phyloP scores from a whole-genome alignment of 345 rosid genomes.

The Geranium brycei region DNA sequence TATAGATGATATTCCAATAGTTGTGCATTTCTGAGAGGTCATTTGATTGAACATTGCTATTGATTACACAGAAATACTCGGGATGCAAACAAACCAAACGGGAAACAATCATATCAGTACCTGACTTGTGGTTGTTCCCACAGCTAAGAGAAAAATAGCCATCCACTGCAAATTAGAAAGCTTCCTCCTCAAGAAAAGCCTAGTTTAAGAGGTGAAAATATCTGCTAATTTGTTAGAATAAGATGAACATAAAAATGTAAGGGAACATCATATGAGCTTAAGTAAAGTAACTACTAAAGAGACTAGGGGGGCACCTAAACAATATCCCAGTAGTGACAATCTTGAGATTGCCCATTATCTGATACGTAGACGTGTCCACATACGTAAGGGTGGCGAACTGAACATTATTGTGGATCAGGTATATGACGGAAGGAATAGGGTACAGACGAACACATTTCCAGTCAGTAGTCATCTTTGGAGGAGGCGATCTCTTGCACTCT shows the following conservation, averaged over 20 bases:
- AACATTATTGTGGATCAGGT: constrained; percentile 80
- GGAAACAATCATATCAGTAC: constrained; percentile 14
- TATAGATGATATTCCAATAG: no score
- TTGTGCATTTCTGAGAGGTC: no score
- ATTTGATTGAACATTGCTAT: no score
- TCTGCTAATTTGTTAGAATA: background rate
- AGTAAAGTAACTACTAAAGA: background rate
- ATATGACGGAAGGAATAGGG: constrained; percentile 79
- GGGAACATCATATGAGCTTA: no score
- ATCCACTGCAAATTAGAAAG: constrained; percentile 74
- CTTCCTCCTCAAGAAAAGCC: constrained; percentile 59
- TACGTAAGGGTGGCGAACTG: constrained; percentile 89
- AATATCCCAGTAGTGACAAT: constrained; percentile 82
- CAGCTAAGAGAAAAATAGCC: constrained; percentile 71
- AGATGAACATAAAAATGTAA: background rate
- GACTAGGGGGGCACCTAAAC: constrained; percentile 42
- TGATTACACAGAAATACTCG: no score
- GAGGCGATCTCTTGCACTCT: constrained; percentile 34
- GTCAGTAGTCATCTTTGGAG: constrained; percentile 65
- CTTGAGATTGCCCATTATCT: constrained; percentile 98
- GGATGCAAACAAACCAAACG: background rate
- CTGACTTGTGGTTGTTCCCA: constrained; percentile 92
- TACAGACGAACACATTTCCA: constrained; percentile 76
- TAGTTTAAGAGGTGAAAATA: constrained; percentile 9
- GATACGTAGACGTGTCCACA: constrained; percentile 86